Evolutionary conservation across 306 rosid genomes (phyloP), one percentile per base, ranked within the genome.

Genomic region (Purshia tridentata): DNA sequence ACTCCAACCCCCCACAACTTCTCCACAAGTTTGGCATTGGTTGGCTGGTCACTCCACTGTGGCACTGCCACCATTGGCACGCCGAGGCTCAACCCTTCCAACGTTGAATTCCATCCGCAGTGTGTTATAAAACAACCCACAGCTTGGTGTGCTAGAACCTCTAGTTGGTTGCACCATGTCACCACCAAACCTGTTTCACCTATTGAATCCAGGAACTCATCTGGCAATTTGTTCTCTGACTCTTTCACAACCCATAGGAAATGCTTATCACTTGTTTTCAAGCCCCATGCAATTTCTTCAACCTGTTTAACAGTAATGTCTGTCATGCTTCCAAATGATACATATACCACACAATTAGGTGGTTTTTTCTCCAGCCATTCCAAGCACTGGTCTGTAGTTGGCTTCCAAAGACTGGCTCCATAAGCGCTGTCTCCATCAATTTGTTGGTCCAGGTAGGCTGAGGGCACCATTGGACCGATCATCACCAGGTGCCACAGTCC

Each of bases 1-100:
- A 79, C 65, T 6, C 92, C 92, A n/a, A 85, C 80, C 60, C 81
- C 76, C 86, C 83, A 83, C 42, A 83, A 65, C 65, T 84, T 88
- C 76, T 82, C 79, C 18, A 83, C 73, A 16, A 82, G 78, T 73
- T 85, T 87, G 6, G 84, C 87, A 58, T 76, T 83, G 4, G 76
- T 85, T 1, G 84, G 82, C 72, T 85, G 86, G 69, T 87, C 88
- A 1, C 80, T 84, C 90, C 83, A 74, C 67, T 82, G 86, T 1
- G 83, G 84, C 81, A 85, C 68, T 13, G 66, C 81, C 51, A 87
- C 81, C 81, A 87, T 76, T 0, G 89, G 86, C 65, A 87, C 78
- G 19, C 87, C 86, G 8, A 78, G 70, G 76, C 87, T 73, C 73
- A 83, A 6, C 8, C 80, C 87, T 52, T 86, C 86, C 4, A 83